Evolutionary conservation across 805 yeast genomes (phyloP), one percentile per base, ranked within the genome.

Genomic region (Yamadazyma laniorum): DNA sequence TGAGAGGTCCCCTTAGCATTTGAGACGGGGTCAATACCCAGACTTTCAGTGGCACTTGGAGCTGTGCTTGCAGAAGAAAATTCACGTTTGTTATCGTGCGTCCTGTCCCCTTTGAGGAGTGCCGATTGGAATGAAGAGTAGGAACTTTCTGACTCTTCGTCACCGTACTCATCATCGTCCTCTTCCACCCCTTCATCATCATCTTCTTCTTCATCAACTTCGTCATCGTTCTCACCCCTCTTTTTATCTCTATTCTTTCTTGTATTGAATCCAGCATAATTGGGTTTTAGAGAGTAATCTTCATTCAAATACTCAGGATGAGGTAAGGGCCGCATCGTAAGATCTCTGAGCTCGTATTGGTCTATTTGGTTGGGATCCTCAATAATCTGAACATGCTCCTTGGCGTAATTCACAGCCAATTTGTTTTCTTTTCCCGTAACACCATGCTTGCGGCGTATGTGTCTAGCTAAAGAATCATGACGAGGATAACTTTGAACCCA

Each of bases 371-470:
- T 44, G 18, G 39, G 49, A 34, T 64, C 69, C 33, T 63, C 70
- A 16, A 64, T 56, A 8, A 61, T 50, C 30, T 62, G 70, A 1
- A 68, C 73, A 35, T 65, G 60, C 29, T 63, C 67, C 40, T 68
- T 64, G 3, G 74, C 74, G 42, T 65, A 61, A 44, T 59, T 58
- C n/a, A 68, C 72, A 1, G 74, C 74, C 50, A 59, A 48, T 40
- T 67, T 68, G 48, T 67, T 67, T 33, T 67, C 74, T 34, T 63
- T 63, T 3, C 74, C 74, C 3, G 70, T 65, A 16, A 68, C 59
- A 1, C 70, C 70, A 47, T 68, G 74, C 44, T 67, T 67, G 35
- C 73, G 50, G 17, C 73, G 50, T 7, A 68, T 65, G 42, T 68
- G 74, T 34, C 74, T 53, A 1, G 74, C 69, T 30, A 68, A 52